A percentile compares a stretch with the other conserved stretches of the same genome.
Conservation (phyloP, 2,329 filamentous ascomycete genomes). For the Pseudogymnoascus sp. region DNA sequence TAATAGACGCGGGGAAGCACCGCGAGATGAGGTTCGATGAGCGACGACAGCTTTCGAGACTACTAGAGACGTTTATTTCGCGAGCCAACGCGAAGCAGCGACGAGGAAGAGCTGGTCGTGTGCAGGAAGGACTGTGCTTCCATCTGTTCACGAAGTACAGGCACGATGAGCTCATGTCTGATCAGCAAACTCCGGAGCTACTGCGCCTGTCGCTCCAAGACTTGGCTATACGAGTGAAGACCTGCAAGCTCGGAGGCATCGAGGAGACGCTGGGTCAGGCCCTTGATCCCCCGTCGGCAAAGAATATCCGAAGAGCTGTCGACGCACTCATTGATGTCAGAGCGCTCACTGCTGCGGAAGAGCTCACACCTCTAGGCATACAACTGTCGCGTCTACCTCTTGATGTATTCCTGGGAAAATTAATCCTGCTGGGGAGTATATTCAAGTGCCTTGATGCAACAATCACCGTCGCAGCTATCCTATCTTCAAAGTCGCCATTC, state of each 20-base stretch:
- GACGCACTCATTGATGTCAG: constrained; percentile 91
- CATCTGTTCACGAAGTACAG: constrained; percentile 89
- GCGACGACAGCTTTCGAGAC: constrained; percentile 76
- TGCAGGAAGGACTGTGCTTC: constrained; percentile 91
- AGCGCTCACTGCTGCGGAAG: constrained; percentile 72
- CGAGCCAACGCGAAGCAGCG: constrained; percentile 93
- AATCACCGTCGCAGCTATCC: constrained; percentile 82
- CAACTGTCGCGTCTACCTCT: constrained; percentile 84
- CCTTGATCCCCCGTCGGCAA: constrained; percentile 80
- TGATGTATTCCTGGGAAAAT: constrained; percentile 90
- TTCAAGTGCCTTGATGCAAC: constrained; percentile 90
- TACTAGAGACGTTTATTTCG: constrained; percentile 93
- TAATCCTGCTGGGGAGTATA: constrained; percentile 77
- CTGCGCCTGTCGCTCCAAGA: constrained; percentile 89
- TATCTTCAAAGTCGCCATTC: constrained; percentile 94
- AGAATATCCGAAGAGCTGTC: constrained; percentile 88
- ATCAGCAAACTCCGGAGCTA: constrained; percentile 96
- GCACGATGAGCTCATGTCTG: constrained; percentile 76
- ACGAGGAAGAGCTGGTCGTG: constrained; percentile 86
- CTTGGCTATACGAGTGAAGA: constrained; percentile 91
- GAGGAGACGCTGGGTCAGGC: constrained; percentile 84
- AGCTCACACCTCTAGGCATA: constrained; percentile 76
- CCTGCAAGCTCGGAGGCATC: constrained; percentile 90
- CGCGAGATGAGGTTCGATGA: constrained; percentile 98
- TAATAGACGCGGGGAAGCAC: constrained; percentile 94